A percentile compares a stretch with the other conserved stretches of the same genome.
phyloP scores from a whole-genome alignment of 2,329 filamentous ascomycete genomes.

The Colletotrichum shisoi region DNA sequence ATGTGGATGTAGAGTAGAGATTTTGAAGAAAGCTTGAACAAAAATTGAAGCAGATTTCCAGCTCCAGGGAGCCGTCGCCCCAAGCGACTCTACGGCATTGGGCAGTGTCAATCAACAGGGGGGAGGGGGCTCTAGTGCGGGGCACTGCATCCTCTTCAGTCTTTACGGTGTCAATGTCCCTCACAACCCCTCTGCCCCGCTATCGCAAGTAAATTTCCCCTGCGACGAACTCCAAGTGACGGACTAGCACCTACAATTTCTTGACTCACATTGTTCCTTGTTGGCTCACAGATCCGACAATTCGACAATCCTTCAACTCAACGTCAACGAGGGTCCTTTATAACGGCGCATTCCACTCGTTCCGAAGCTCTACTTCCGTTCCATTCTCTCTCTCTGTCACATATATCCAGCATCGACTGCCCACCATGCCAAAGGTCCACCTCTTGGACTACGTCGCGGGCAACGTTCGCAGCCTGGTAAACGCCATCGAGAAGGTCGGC shows the following conservation, averaged over 20 bases:
- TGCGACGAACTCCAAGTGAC: constrained; percentile 22
- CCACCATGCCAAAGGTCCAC: constrained; percentile 77
- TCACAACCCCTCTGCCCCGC: constrained; percentile 42
- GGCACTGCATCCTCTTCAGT: constrained; percentile 11
- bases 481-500: constrained; percentile 95
- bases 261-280: constrained; percentile 27
- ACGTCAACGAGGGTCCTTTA: constrained; percentile 2
- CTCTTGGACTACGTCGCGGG: constrained; percentile 90
- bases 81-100: constrained; percentile 12
- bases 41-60: constrained; percentile 22
- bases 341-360: constrained; percentile 24
- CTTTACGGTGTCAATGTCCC: constrained; percentile 8
- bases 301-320: background rate
- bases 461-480: constrained; percentile 94
- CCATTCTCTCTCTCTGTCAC: background rate
- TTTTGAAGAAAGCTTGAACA: constrained; percentile 3
- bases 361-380: background rate
- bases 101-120: constrained; percentile 17
- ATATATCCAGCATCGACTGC: background rate
- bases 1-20: background rate
- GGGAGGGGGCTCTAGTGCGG: constrained; percentile 34
- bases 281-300: constrained; percentile 30
- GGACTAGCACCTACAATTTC: constrained; percentile 6
- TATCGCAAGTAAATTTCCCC: constrained; percentile 41
- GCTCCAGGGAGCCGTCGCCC: constrained; percentile 17